Percentiles rank a stretch among this genome's conserved stretches.
Conservation (phyloP, 371 early-diverging fungal genomes). For the Catenaria anguillulae region DNA sequence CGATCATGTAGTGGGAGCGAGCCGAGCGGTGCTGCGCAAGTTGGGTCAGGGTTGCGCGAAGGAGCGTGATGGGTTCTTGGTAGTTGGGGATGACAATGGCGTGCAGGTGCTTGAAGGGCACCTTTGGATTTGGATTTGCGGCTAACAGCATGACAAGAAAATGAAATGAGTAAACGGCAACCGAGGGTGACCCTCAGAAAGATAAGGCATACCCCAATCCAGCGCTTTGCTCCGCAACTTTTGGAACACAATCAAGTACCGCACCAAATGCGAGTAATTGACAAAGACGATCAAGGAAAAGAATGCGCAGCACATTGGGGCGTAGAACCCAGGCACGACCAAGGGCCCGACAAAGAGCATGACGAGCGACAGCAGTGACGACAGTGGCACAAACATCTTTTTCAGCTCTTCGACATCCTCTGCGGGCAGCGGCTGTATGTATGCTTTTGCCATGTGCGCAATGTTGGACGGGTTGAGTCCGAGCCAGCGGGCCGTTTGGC, state of each 20-base stretch:
- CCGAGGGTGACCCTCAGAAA: no score
- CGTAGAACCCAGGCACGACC: slow-evolving; percentile 33
- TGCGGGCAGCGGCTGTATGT: background rate
- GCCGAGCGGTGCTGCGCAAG: slow-evolving; percentile 29
- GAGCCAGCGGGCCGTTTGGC: background rate
- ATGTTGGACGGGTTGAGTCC: no score
- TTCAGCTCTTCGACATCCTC: background rate
- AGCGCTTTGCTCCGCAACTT: slow-evolving; percentile 27
- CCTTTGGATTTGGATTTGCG: slow-evolving; percentile 16
- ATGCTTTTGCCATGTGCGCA: no score
- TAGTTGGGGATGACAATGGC: slow-evolving; percentile 50
- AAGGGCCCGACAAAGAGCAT: slow-evolving; percentile 32
- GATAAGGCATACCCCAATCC: slow-evolving; percentile 21
- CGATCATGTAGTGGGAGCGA: slow-evolving; percentile 29
- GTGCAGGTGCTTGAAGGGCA: slow-evolving; percentile 21
- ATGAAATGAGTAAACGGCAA: no score
- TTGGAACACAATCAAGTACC: slow-evolving; percentile 28
- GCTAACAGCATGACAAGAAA: slow-evolving; percentile 11
- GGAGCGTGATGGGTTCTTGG: slow-evolving; percentile 33
- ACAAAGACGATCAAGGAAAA: slow-evolving; percentile 33
- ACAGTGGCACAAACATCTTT: slow-evolving; percentile 18
- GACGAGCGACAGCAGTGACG: slow-evolving; percentile 24
- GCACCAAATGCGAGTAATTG: slow-evolving; percentile 36
- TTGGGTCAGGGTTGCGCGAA: slow-evolving; percentile 27
- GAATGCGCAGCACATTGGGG: slow-evolving; percentile 30